Evolutionary conservation across 2,329 filamentous ascomycete genomes (phyloP), one percentile per base, ranked within the genome.

Genomic region (Pyrenophora teres): DNA sequence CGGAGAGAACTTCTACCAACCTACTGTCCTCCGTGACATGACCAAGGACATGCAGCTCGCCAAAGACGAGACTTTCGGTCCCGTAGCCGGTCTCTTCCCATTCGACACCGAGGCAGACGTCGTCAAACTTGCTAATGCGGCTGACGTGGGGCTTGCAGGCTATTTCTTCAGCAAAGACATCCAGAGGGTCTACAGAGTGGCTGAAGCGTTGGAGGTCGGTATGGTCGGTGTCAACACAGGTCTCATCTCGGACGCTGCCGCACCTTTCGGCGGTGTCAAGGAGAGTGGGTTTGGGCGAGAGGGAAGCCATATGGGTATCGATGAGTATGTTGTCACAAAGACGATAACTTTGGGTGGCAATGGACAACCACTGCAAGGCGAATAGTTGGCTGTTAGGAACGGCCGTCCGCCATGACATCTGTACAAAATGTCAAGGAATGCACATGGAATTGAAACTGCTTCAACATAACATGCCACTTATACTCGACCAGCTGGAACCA

Each of bases 51-150:
- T 97, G 94, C 81, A 84, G 53, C 82, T 97, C 62, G 87, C 90
- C 4, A 79, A 79, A 1, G 93, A 97, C 75, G 94, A 99, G 80
- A 99, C 93, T 0, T 99, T 99, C 71, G 94, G 94, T 0, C 94
- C 94, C 2, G 89, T 97, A 0, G 93, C 92, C 0, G 93, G 89
- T 0, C 76, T 97, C 12, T 97, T 97, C 79, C 83, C 86, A 41
- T 99, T 97, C 70, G 83, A 90, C 40, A 91, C 87, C 0, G 94
- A 97, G 76, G 87, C 88, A 46, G 92, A 97, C 67, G 94, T 96
- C 4, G 85, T 97, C 25, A 80, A 83, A 57, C 77, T 93, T 60
- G 93, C 94, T 3, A 99, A 99, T 74, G 75, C 78, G 36, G 81
- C 90, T 1, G 87, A 93, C 45, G 92, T 97, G 32, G 94, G 94